These are phyloP conservation scores for Penicillium sp. DNA, from an alignment of 2,329 filamentous ascomycete species.

Conservation along the genomic window DNA sequence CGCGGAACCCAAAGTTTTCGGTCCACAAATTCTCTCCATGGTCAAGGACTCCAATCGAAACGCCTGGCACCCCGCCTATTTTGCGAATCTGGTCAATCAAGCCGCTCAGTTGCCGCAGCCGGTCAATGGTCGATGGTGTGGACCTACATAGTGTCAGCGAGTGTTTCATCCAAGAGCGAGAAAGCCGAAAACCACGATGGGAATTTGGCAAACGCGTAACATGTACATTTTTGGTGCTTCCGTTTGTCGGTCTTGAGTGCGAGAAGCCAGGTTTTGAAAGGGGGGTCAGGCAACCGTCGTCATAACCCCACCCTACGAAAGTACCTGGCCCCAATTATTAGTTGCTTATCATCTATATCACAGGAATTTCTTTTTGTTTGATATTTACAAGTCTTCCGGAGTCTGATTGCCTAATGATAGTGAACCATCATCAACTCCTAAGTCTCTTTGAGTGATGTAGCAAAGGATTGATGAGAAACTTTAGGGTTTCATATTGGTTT, in stretches of 20 bases:
- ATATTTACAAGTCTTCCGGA: too few species aligned
- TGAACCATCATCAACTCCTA: too few species aligned
- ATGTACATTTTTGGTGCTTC: not conserved
- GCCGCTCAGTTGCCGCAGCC: not conserved
- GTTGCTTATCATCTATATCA: not conserved
- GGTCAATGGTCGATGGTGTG: not conserved
- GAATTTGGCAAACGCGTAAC: too few species aligned
- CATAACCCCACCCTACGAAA: not conserved
- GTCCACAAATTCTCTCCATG: not conserved
- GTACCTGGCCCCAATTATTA: not conserved
- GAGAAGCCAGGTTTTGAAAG: not conserved
- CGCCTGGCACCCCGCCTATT: not conserved
- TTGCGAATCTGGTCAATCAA: not conserved
- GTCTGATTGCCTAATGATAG: too few species aligned
- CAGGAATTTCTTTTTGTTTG: too few species aligned
- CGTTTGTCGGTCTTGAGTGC: not conserved
- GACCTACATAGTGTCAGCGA: not conserved
- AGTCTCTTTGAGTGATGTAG: too few species aligned
- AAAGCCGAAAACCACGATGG: too few species aligned
- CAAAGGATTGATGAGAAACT: too few species aligned
- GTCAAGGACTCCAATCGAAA: constrained; percentile 1
- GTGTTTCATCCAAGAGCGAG: not conserved
- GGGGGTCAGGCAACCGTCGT: not conserved
- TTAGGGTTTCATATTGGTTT: too few species aligned
- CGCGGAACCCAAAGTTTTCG: constrained; percentile 1